Conservation (phyloP, 257 asterid genomes). For the Paulownia fortunei region DNA sequence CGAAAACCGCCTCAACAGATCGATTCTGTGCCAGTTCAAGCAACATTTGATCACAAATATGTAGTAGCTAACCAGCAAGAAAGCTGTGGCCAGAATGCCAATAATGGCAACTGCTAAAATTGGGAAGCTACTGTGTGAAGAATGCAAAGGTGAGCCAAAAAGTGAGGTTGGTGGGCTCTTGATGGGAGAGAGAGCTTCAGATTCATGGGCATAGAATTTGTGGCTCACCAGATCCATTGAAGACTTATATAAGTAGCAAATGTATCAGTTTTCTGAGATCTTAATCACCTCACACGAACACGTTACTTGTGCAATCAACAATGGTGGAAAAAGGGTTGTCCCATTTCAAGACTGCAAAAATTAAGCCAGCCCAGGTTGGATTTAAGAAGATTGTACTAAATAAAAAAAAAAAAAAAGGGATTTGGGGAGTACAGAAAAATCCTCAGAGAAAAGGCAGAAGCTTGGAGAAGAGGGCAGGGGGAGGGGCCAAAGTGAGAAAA, state of each 20-base stretch:
- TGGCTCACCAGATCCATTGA: conserved; percentile 46
- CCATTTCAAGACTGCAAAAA: conserved; percentile 30
- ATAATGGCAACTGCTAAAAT: conserved; percentile 85
- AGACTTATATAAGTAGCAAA: background rate
- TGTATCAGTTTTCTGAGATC: conserved; percentile 30
- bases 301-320: conserved; percentile 3
- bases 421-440: conserved; percentile 25
- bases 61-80: conserved; percentile 88
- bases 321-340: conserved; percentile 24
- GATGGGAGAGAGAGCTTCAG: conserved; percentile 38
- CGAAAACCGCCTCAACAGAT: conserved; percentile 60
- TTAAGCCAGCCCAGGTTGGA: conserved; percentile 18
- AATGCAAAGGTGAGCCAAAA: conserved; percentile 36
- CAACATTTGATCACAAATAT: conserved; percentile 90
- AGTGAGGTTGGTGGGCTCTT: conserved; percentile 39
- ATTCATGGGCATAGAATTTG: conserved; percentile 28
- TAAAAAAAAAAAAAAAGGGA: background rate
- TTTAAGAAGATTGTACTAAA: conserved; percentile 30
- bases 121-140: conserved; percentile 68
- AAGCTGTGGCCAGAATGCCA: conserved; percentile 80
- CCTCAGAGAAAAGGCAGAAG: conserved; percentile 25
- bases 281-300: conserved; percentile 36
- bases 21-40: conserved; percentile 83
- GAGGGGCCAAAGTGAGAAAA: conserved; percentile 35
- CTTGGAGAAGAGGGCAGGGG: conserved; percentile 19